Conservation (phyloP, 495 filamentous ascomycete species). For the Penicillium dipodomyicola region DNA sequence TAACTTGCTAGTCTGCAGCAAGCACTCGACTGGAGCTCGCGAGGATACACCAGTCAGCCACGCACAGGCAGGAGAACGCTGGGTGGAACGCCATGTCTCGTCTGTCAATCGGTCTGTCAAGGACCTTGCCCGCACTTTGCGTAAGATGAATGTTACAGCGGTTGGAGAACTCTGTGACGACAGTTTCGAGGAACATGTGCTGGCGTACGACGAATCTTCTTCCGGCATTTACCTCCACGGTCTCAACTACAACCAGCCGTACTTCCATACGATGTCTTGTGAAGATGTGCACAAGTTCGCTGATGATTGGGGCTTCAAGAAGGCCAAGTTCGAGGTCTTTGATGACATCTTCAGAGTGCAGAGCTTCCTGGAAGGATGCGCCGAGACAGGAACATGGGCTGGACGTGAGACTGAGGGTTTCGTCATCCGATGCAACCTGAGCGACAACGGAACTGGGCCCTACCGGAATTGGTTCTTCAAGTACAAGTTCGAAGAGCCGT, state of each 20-base stretch:
- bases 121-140: conserved; percentile 72
- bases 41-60: conserved; percentile 70
- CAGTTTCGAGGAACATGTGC: conserved; percentile 92
- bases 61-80: conserved; percentile 77
- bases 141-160: conserved; percentile 80
- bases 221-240: conserved; percentile 94
- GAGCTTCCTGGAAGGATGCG: conserved; percentile 75
- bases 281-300: conserved; percentile 82
- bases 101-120: conserved; percentile 69
- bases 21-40: conserved; percentile 86
- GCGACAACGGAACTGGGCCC: conserved; percentile 39
- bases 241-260: conserved; percentile 88
- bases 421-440: conserved; percentile 83
- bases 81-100: conserved; percentile 77
- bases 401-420: conserved; percentile 95
- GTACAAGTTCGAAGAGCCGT: conserved; percentile 99
- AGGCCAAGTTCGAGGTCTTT: conserved; percentile 74
- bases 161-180: conserved; percentile 98
- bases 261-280: conserved; percentile 81
- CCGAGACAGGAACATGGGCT: conserved; percentile 80
- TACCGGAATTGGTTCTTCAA: conserved; percentile 98
- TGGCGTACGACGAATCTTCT: conserved; percentile 79
- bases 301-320: conserved; percentile 90
- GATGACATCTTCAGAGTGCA: conserved; percentile 71
- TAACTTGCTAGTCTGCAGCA: conserved; percentile 90